phyloP scores from a whole-genome alignment of 306 rosid species.

The Elaeagnus macrophylla region DNA sequence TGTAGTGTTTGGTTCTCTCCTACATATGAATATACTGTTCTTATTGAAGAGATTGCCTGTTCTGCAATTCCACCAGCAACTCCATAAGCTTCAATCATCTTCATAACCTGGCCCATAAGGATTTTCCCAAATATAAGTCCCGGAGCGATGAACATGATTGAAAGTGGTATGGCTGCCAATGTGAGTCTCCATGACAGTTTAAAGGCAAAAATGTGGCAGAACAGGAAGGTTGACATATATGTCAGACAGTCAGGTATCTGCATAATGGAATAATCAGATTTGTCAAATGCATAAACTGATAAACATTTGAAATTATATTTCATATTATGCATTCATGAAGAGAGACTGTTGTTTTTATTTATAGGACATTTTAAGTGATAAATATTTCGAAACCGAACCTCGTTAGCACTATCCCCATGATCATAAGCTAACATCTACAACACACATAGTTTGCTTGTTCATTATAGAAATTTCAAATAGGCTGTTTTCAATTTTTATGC shows the following conservation, averaged over 20 bases:
- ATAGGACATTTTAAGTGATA: too few species aligned
- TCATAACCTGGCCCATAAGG: constrained; percentile 64
- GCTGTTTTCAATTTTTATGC: too few species aligned
- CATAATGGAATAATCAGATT: constrained; percentile 8
- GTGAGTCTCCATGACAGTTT: constrained; percentile 70
- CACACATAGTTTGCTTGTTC: too few species aligned
- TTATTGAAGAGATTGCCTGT: constrained; percentile 78
- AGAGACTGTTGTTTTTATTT: too few species aligned
- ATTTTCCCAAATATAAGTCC: constrained; percentile 66
- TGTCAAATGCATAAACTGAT: background rate
- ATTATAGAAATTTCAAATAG: too few species aligned
- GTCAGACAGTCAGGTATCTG: constrained; percentile 78
- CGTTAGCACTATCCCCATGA: too few species aligned
- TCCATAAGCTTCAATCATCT: constrained; percentile 82
- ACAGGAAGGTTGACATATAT: constrained; percentile 70
- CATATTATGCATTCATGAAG: too few species aligned
- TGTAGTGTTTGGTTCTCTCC: constrained; percentile 65
- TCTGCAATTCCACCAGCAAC: constrained; percentile 82
- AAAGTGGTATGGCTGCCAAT: constrained; percentile 72
- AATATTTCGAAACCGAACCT: too few species aligned
- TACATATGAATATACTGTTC: constrained; percentile 74
- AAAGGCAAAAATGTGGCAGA: constrained; percentile 84
- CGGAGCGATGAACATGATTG: constrained; percentile 68
- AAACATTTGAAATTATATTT: too few species aligned
- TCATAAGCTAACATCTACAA: too few species aligned